Evolutionary conservation across 768 basidiomycete genomes (phyloP).

Genomic region (Lentinula sp.): DNA sequence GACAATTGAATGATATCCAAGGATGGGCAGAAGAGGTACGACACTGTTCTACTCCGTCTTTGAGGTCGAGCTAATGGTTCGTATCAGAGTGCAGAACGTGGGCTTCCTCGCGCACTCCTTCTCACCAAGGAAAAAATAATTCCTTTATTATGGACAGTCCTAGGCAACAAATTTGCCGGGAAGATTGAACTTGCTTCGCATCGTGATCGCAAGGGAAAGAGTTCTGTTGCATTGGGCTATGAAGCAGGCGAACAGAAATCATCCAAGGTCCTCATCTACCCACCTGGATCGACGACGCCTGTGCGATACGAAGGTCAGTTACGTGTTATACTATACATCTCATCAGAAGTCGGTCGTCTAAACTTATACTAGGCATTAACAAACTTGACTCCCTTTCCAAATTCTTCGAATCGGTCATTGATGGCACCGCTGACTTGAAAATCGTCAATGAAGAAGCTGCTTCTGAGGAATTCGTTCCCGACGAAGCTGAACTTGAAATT

Average conservation of each 20-base stretch:
- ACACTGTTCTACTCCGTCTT: constrained; percentile 1
- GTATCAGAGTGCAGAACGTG: constrained; percentile 20
- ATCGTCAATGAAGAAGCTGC: constrained; percentile 32
- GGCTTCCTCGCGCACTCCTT: constrained; percentile 50
- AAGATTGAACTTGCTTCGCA: constrained; percentile 58
- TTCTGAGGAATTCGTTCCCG: constrained; percentile 33
- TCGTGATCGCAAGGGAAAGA: constrained; percentile 59
- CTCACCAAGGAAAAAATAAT: constrained; percentile 71
- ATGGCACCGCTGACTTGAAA: constrained; percentile 58
- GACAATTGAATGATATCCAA: constrained; percentile 47
- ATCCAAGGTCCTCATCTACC: constrained; percentile 69
- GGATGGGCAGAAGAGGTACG: constrained; percentile 68
- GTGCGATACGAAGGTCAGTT: constrained; percentile 62
- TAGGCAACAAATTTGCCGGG: constrained; percentile 66
- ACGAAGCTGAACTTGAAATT: constrained; percentile 39
- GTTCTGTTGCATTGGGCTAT: constrained; percentile 53
- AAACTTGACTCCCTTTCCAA: constrained; percentile 73
- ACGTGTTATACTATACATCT: background rate
- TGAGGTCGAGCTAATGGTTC: background rate
- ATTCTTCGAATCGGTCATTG: constrained; percentile 66
- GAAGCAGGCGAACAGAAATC: constrained; percentile 47
- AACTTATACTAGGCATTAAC: constrained; percentile 40
- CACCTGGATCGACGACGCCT: constrained; percentile 47
- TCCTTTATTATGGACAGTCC: constrained; percentile 76
- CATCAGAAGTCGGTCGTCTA: background rate